Evolutionary conservation across 768 basidiomycete genomes (phyloP).

Genomic region (Lyophyllum semitale): DNA sequence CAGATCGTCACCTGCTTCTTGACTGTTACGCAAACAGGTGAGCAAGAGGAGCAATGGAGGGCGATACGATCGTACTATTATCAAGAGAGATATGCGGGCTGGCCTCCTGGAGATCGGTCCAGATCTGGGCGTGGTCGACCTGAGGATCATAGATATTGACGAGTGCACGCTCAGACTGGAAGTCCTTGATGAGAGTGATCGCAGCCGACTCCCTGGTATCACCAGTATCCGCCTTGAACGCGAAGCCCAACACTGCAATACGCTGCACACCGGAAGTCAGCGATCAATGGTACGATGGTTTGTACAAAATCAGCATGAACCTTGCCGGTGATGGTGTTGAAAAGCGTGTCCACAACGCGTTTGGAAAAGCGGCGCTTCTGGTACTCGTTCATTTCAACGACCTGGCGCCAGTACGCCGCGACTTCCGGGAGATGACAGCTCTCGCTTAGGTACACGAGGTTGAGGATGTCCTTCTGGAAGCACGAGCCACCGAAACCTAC

Average conservation of each 20-base stretch:
- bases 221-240: slow-evolving; percentile 99
- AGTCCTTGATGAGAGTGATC: slow-evolving; percentile 92
- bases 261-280: slow-evolving; percentile 42
- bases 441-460: slow-evolving; percentile 96
- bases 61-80: slow-evolving; percentile 50
- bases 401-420: slow-evolving; percentile 95
- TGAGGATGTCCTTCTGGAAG: slow-evolving; percentile 99
- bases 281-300: not conserved
- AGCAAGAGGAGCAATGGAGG: not conserved
- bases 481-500: slow-evolving; percentile 98
- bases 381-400: slow-evolving; percentile 98
- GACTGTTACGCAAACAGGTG: slow-evolving; percentile 45
- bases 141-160: slow-evolving; percentile 93
- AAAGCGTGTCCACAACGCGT: slow-evolving; percentile 94
- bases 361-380: slow-evolving; percentile 97
- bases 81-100: slow-evolving; percentile 65
- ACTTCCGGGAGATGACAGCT: slow-evolving; percentile 95
- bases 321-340: slow-evolving; percentile 98
- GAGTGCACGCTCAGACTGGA: slow-evolving; percentile 84
- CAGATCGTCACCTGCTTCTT: slow-evolving; percentile 87
- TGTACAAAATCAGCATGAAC: slow-evolving; percentile 39
- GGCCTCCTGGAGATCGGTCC: slow-evolving; percentile 74
- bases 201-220: slow-evolving; percentile 98
- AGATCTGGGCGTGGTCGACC: slow-evolving; percentile 85
- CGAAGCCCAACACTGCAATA: slow-evolving; percentile 96